phyloP scores from a whole-genome alignment of 2,329 filamentous ascomycete species.

The Grosmannia penicillata region DNA sequence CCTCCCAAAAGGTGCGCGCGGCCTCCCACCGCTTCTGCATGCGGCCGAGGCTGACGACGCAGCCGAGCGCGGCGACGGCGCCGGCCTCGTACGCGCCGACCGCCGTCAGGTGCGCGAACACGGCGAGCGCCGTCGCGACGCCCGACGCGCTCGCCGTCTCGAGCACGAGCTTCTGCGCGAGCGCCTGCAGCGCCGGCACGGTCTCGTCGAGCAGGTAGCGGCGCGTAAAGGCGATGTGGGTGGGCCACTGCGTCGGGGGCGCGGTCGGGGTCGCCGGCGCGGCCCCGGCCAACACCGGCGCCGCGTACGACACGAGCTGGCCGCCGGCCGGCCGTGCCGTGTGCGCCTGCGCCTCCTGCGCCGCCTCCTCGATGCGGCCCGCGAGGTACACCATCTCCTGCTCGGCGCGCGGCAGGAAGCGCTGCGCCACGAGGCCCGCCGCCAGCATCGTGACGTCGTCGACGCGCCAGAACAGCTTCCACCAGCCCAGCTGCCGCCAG shows the following conservation, averaged over 20 bases:
- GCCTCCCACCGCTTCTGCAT: constrained; percentile 50
- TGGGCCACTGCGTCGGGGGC: constrained; percentile 48
- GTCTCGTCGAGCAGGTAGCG: constrained; percentile 49
- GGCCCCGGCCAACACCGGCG: constrained; percentile 9
- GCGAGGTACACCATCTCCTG: constrained; percentile 70
- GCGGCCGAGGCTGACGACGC: constrained; percentile 41
- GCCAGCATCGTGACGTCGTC: constrained; percentile 82
- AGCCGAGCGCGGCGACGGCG: constrained; percentile 44
- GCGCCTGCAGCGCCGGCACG: constrained; percentile 54
- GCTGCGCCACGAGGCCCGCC: constrained; percentile 59
- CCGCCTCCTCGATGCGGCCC: constrained; percentile 36
- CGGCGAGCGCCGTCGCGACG: constrained; percentile 38
- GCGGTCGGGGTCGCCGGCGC: constrained; percentile 1
- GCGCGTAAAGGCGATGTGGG: constrained; percentile 59
- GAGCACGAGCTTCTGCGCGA: constrained; percentile 60
- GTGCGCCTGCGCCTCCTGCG: constrained; percentile 1
- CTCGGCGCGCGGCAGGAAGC: constrained; percentile 67
- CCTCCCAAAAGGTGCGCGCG: constrained; percentile 47
- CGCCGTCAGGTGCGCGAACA: constrained; percentile 40
- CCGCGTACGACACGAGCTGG: constrained; percentile 10
- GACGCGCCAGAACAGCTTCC: constrained; percentile 89
- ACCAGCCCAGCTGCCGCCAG: constrained; percentile 79
- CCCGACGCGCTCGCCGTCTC: constrained; percentile 62
- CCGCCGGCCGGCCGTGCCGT: neutral
- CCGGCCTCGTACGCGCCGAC: constrained; percentile 46